Percentiles rank a stretch among this genome's conserved stretches.
These are phyloP conservation scores for Cupressus sempervirens DNA, from an alignment of 75 land plant species.

Conservation along the genomic window DNA sequence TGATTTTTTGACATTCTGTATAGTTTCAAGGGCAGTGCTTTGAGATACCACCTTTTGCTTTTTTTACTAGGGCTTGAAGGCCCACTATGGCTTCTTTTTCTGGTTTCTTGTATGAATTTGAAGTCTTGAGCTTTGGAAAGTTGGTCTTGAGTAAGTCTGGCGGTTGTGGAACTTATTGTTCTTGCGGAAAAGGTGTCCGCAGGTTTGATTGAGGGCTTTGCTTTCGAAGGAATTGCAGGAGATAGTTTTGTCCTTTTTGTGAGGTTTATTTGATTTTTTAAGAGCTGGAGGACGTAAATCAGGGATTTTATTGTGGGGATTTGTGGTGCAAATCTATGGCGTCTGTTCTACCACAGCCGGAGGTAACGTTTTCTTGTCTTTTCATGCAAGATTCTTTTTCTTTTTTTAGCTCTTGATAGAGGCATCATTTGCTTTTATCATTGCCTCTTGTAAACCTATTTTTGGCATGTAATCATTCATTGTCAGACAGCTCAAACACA, in stretches of 20 bases:
- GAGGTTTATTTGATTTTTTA: not conserved
- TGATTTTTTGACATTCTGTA: not conserved
- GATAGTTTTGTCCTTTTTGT: not conserved
- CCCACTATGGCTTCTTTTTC: not conserved
- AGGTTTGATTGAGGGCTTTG: not conserved
- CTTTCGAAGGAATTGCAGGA: conserved; percentile 4
- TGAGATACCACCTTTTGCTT: not conserved
- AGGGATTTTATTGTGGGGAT: conserved; percentile 34
- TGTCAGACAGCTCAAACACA: no score
- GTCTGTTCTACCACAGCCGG: no score
- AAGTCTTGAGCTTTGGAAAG: not conserved
- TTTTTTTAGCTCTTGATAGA: no score
- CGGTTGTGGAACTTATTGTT: not conserved
- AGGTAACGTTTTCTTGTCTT: no score
- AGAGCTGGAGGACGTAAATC: conserved; percentile 27
- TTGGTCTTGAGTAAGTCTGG: no score
- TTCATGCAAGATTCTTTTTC: no score
- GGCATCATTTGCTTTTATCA: no score
- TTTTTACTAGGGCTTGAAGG: not conserved
- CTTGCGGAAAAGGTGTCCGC: not conserved
- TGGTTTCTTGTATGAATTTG: not conserved
- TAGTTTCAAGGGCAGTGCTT: not conserved
- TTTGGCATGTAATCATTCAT: no score
- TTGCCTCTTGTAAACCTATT: no score
- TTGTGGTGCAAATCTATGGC: conserved; percentile 38